Evolutionary conservation across 1,284 basidiomycete genomes (phyloP), one percentile per base, ranked within the genome.

Genomic region (Irpex rosettiformis): DNA sequence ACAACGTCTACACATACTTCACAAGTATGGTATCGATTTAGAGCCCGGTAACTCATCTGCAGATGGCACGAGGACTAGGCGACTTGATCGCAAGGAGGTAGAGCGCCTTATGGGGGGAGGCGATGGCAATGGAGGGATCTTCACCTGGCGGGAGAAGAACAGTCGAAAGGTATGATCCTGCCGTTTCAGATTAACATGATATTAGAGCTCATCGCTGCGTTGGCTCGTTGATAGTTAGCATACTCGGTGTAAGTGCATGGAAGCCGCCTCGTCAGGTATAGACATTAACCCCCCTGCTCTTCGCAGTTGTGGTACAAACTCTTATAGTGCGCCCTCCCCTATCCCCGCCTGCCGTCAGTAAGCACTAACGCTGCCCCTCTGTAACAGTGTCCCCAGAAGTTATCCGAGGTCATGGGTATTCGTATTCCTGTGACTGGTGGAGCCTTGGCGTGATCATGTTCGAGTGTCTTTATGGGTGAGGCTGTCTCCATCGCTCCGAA

Each of bases 371-470:
- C 33, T 28, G 48, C 10, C 42, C 55, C 18, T 30, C 59, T 70
- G 16, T 68, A 64, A 67, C 73, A 89, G 91, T 93, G 93, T 94
- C 93, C 8, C 94, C 94, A 29, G 96, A 98, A 72, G 96, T 98
- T 43, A 93, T 99, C 66, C 85, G 94, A 67, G 89, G 90, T 18
- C 88, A 91, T 69, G 96, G 95, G 24, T 98, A 98, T 74, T 88
- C 92, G 52, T 96, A 93, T 73, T 91, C 90, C 33, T 97, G 94
- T 71, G 96, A 98, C 70, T 98, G 95, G 95, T 98, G 96, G 96
- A 94, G 92, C 71, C 80, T 98, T 52, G 95, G 95, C 22, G 90
- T 96, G 56, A 96, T 97, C 70, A 88, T 94, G 84, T 93, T 87
- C 67, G 92, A 94, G 72, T 94, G 91, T 69, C 77, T 95, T 68